Evolutionary conservation across 768 basidiomycete species (phyloP), one percentile per base, ranked within the genome.

Genomic region (Chalciporus piperatus): DNA sequence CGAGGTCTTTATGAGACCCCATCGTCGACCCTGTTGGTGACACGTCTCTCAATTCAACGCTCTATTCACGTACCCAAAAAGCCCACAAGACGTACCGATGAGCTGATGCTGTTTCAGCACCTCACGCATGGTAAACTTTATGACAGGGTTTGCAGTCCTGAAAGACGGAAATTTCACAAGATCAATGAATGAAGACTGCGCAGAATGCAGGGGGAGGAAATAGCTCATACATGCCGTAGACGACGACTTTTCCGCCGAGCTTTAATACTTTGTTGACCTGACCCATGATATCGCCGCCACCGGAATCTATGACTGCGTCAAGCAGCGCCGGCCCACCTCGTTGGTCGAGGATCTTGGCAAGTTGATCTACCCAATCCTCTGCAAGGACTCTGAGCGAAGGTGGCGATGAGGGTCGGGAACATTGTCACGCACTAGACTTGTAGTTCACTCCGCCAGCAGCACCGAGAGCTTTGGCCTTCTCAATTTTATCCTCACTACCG

Each of bases 381-480:
- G 48, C 13, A 37, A 42, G 17, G 27, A 32, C n/a, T 32, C 23
- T 35, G 43, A 45, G 42, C 45, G 8, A 11, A 40, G 22, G 25
- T 32, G 30, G 30, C 11, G 30, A 28, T 35, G 13, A 0, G 12
- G 12, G 6, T 16, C 22, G 28, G 11, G 37, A 43, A 39, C 28
- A 27, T 6, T 13, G 32, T 22, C 20, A 64, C 80, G 48, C 41
- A 86, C 89, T 69, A 32, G 81, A 74, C 62, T 78, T 85, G 65
- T 93, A 94, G 60, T 76, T 82, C 8, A 82, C 82, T 1, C 91
- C 91, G n/a, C 81, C 91, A 55, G 77, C 79, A 0, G 89, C 91
- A 11, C 92, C 92, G 10, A 92, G 71, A 14, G 68, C 67, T 17
- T 81, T 64, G 0, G 90, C 90, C 48, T 77, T 81, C 43, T 72